A percentile compares a stretch with the other conserved stretches of the same genome.
Evolutionary conservation across 2,329 filamentous ascomycete genomes (phyloP).

Genomic region (Talaromyces sp.): DNA sequence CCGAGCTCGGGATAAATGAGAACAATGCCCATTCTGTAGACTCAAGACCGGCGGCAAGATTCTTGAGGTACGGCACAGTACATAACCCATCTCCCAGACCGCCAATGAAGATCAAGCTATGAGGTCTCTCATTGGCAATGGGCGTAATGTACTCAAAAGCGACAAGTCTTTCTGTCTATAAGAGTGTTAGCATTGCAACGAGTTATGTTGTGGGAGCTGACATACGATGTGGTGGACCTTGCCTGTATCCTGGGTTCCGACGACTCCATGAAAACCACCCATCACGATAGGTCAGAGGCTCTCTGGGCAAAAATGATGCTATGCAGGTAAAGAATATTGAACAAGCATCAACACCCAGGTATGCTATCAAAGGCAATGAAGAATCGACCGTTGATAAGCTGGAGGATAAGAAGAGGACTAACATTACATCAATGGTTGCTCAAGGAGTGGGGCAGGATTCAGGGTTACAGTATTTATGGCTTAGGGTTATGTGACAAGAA

Average conservation of each 20-base stretch:
- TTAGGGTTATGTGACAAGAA: not conserved
- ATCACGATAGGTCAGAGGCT: not conserved
- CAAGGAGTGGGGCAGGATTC: not conserved
- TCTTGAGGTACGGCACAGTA: slow-evolving; percentile 53
- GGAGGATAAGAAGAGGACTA: not conserved
- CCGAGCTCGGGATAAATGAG: slow-evolving; percentile 50
- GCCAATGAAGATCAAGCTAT: slow-evolving; percentile 58
- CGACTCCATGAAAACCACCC: slow-evolving; percentile 16
- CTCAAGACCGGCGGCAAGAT: slow-evolving; percentile 49
- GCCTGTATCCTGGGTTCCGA: slow-evolving; percentile 14
- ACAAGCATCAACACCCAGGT: too few species aligned
- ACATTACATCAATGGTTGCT: slow-evolving; percentile 1
- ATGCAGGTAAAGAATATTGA: too few species aligned
- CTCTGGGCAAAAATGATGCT: not conserved
- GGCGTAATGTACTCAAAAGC: slow-evolving; percentile 40
- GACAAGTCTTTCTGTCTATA: slow-evolving; percentile 38
- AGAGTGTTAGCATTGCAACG: not conserved
- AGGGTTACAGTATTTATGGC: not conserved
- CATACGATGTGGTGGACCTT: slow-evolving; percentile 16
- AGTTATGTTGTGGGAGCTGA: not conserved
- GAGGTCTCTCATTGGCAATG: slow-evolving; percentile 29
- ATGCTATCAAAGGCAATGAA: not conserved
- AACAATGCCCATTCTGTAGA: slow-evolving; percentile 53
- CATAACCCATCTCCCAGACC: slow-evolving; percentile 58
- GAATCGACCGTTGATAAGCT: not conserved